phyloP scores from a whole-genome alignment of 495 filamentous ascomycete genomes.

The Penicillium malachiteum region DNA sequence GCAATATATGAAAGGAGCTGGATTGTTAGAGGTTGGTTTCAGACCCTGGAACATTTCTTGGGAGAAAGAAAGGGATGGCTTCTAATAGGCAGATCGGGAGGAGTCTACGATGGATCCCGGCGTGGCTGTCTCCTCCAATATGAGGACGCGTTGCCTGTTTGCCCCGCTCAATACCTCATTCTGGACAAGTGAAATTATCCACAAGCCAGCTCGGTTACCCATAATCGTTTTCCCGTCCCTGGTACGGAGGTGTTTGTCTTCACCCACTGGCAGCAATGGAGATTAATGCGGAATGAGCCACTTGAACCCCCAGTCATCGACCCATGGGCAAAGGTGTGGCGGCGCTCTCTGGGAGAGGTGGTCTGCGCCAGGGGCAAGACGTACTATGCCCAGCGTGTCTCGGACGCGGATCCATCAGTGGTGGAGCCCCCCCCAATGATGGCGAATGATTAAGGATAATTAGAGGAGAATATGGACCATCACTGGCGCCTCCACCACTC shows the following conservation, averaged over 20 bases:
- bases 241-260: background rate
- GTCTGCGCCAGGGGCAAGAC: constrained; percentile 8
- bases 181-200: constrained; percentile 21
- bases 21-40: background rate
- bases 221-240: constrained; percentile 1
- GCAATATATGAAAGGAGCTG: background rate
- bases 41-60: constrained; percentile 1
- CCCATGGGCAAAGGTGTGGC: background rate
- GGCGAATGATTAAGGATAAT: constrained; percentile 22
- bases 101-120: constrained; percentile 17
- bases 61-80: constrained; percentile 4
- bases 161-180: constrained; percentile 20
- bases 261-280: background rate
- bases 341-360: background rate
- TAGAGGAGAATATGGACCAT: constrained; percentile 4
- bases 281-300: too few species aligned
- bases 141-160: constrained; percentile 15
- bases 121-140: constrained; percentile 16
- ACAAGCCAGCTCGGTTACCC: background rate
- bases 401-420: constrained; percentile 8
- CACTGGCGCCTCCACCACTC: constrained; percentile 13
- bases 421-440: constrained; percentile 14
- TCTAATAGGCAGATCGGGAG: background rate
- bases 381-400: background rate
- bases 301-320: too few species aligned